phyloP scores from a whole-genome alignment of 1,284 basidiomycete species.

The Trichosporon ovoides region DNA sequence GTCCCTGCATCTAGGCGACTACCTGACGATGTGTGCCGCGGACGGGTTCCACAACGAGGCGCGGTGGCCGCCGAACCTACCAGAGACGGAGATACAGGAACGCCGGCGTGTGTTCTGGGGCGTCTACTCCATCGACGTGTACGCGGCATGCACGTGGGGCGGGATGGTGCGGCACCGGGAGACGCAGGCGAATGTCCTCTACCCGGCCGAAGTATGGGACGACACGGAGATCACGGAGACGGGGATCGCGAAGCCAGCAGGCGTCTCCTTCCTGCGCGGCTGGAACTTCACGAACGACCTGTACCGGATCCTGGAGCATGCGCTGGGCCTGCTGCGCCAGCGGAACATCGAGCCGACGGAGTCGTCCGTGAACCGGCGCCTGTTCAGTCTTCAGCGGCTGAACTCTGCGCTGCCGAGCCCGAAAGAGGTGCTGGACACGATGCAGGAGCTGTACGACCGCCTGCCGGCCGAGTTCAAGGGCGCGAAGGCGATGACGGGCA shows the following conservation, averaged over 20 bases:
- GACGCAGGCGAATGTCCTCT: constrained; percentile 39
- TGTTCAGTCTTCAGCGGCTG: constrained; percentile 30
- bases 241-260: constrained; percentile 15
- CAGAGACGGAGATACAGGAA: constrained; percentile 39
- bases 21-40: constrained; percentile 34
- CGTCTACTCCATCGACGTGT: constrained; percentile 44
- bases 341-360: constrained; percentile 11
- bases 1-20: constrained; percentile 35
- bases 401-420: constrained; percentile 25
- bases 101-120: constrained; percentile 45
- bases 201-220: constrained; percentile 40
- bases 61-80: constrained; percentile 37
- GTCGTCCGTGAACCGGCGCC: constrained; percentile 25
- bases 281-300: constrained; percentile 46
- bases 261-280: constrained; percentile 33
- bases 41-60: constrained; percentile 42
- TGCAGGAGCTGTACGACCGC: constrained; percentile 34
- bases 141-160: constrained; percentile 40
- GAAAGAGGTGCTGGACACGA: constrained; percentile 29
- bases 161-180: constrained; percentile 40
- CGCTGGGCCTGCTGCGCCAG: constrained; percentile 31
- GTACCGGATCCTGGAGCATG: constrained; percentile 45
- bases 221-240: constrained; percentile 34
- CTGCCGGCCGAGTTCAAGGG: constrained; percentile 37
- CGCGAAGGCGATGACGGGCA: constrained; percentile 36